These are phyloP conservation scores for Limtongia smithiae DNA, from an alignment of 805 yeast species.

Conservation along the genomic window DNA sequence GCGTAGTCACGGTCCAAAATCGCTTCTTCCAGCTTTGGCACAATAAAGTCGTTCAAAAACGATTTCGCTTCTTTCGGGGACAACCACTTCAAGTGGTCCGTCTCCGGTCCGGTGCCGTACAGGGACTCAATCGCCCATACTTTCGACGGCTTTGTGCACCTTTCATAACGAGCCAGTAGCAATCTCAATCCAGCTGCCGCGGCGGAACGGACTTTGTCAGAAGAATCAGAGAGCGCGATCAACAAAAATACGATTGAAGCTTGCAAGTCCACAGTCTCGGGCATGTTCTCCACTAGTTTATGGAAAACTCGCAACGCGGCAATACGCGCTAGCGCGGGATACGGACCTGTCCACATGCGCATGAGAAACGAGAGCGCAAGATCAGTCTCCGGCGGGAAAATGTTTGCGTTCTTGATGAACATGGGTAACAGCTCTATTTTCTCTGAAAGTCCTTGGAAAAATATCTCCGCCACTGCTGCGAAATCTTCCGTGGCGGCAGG, in stretches of 20 bases:
- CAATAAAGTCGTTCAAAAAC: constrained; percentile 42
- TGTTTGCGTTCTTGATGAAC: constrained; percentile 8
- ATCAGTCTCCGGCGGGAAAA: constrained; percentile 16
- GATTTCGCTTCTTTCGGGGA: constrained; percentile 60
- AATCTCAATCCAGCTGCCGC: constrained; percentile 31
- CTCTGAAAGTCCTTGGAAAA: constrained; percentile 17
- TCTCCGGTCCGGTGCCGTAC: constrained; percentile 51
- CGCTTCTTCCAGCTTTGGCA: constrained; percentile 43
- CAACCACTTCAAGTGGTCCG: constrained; percentile 49
- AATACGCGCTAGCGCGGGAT: constrained; percentile 39
- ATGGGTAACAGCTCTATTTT: constrained; percentile 9
- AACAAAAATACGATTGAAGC: constrained; percentile 37
- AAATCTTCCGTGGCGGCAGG: constrained; percentile 20
- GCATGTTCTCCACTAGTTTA: constrained; percentile 14
- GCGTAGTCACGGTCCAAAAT: constrained; percentile 51
- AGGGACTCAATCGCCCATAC: constrained; percentile 42
- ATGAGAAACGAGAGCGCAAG: constrained; percentile 34
- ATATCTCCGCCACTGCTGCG: constrained; percentile 14
- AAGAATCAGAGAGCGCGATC: constrained; percentile 36
- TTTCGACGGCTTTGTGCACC: constrained; percentile 24
- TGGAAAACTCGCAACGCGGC: constrained; percentile 35
- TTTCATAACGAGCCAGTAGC: constrained; percentile 30
- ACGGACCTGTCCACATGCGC: constrained; percentile 36
- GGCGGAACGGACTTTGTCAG: constrained; percentile 36
- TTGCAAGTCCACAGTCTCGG: constrained; percentile 37